Evolutionary conservation across 2,329 filamentous ascomycete genomes (phyloP).

Genomic region (Exophiala alcalophila): DNA sequence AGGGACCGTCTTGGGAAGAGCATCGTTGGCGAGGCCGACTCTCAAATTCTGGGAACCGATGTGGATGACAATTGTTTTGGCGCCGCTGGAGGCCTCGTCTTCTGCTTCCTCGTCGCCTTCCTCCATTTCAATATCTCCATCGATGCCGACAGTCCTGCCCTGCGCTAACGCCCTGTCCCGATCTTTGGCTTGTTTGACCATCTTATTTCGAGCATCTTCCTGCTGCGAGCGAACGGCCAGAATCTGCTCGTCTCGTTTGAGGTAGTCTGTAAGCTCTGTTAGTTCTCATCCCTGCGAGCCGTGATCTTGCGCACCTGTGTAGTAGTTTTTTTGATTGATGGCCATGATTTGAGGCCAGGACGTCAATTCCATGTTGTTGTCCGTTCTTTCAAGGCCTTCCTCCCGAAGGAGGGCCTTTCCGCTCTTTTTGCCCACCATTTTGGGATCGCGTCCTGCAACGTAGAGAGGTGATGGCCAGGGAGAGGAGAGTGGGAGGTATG

Average conservation of each 20-base stretch:
- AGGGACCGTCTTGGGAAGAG: slow-evolving; percentile 86
- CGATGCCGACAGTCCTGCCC: slow-evolving; percentile 50
- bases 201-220: slow-evolving; percentile 78
- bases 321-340: slow-evolving; percentile 99
- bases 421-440: slow-evolving; percentile 66
- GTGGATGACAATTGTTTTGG: slow-evolving; percentile 92
- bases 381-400: slow-evolving; percentile 76
- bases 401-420: slow-evolving; percentile 48
- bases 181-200: slow-evolving; percentile 83
- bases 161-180: slow-evolving; percentile 80
- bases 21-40: slow-evolving; percentile 93
- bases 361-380: slow-evolving; percentile 96
- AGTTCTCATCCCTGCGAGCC: slow-evolving; percentile 77
- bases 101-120: slow-evolving; percentile 54
- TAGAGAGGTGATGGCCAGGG: no score
- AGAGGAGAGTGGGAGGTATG: no score
- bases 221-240: slow-evolving; percentile 82
- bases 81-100: slow-evolving; percentile 66
- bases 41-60: slow-evolving; percentile 92
- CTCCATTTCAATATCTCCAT: slow-evolving; percentile 57
- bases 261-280: slow-evolving; percentile 74
- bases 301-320: slow-evolving; percentile 52
- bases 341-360: slow-evolving; percentile 89
- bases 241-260: slow-evolving; percentile 96
- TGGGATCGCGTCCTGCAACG: no score